Evolutionary conservation across 164 flowering plant genomes (phyloP).

Genomic region (Cinnamomum chago): DNA sequence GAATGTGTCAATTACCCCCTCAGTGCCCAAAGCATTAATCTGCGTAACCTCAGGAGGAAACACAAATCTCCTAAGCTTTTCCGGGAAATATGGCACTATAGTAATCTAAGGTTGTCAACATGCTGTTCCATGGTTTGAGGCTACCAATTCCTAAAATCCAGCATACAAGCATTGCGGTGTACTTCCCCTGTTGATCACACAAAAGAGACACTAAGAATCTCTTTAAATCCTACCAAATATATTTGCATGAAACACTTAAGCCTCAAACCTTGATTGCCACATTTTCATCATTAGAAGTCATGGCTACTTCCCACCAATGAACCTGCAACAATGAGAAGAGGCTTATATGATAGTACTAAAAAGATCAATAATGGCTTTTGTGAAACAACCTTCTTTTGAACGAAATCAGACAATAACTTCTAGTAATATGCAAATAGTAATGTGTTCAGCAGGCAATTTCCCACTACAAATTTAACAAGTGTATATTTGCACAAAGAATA

Average conservation of each 20-base stretch:
- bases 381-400: too few relatives aligned
- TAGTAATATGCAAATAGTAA: too few relatives aligned
- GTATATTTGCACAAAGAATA: too few relatives aligned
- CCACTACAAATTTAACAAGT: too few relatives aligned
- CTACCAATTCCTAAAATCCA: conserved; percentile 51
- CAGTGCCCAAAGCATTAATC: too few relatives aligned
- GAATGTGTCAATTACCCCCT: too few relatives aligned
- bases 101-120: conserved; percentile 43
- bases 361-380: neutral
- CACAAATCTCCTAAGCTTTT: too few relatives aligned
- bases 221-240: neutral
- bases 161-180: conserved; percentile 35
- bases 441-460: too few relatives aligned
- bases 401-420: too few relatives aligned
- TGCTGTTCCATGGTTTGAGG: conserved; percentile 51
- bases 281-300: neutral
- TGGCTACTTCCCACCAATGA: neutral
- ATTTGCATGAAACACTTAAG: neutral
- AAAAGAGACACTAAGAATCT: neutral
- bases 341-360: neutral
- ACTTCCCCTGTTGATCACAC: conserved; percentile 29
- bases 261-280: neutral
- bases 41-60: too few relatives aligned
- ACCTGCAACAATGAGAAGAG: neutral
- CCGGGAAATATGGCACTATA: conserved; percentile 23